Evolutionary conservation across 2,329 filamentous ascomycete species (phyloP), one percentile per base, ranked within the genome.

Genomic region (Fusarium domesticum): DNA sequence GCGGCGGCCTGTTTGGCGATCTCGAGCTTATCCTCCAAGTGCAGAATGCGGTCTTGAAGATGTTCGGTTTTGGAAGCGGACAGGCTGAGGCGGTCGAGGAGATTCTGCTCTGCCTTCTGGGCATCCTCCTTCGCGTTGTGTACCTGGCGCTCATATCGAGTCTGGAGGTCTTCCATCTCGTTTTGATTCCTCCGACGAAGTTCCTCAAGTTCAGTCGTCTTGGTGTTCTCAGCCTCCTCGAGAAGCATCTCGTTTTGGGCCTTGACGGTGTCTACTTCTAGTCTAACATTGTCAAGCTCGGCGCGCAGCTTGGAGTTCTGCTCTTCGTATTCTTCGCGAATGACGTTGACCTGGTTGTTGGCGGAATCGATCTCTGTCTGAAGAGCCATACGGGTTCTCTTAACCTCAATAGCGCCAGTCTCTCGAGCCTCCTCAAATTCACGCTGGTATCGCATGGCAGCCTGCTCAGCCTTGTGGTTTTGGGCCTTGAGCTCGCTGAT

Each of bases 21-120:
- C 57, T 95, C 85, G 14, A 98, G 78, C 66, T 90, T 92, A 65
- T 96, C 91, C 64, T 96, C 89, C 2, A 97, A 76, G 58, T 95
- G 87, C 5, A 78, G 70, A 18, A 96, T 80, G 57, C 88, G 89
- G 58, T 96, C 91, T 64, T 95, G 85, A 17, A 95, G 80, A 64
- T 95, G 87, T 57, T 90, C 83, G 4, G 85, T 81, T 74, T 92
- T 95, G 44, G 89, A 88, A 7, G 91, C 82, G 0, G 89, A 88
- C 44, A 97, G 77, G 52, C 81, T 84, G 43, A 97, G 78, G 18
- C 87, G 84, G 61, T 96, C 89, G 37, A 86, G 78, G 34, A 95
- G 79, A 63, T 91, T 86, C 50, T 84, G 78, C 65, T 96, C 90
- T 3, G 83, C 76, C 38, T 87, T 84, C 58, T 92, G 83, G 47